Base-by-base conservation (phyloP, 441 rosid genomes). In the Arabidopsis hybrid region DNA sequence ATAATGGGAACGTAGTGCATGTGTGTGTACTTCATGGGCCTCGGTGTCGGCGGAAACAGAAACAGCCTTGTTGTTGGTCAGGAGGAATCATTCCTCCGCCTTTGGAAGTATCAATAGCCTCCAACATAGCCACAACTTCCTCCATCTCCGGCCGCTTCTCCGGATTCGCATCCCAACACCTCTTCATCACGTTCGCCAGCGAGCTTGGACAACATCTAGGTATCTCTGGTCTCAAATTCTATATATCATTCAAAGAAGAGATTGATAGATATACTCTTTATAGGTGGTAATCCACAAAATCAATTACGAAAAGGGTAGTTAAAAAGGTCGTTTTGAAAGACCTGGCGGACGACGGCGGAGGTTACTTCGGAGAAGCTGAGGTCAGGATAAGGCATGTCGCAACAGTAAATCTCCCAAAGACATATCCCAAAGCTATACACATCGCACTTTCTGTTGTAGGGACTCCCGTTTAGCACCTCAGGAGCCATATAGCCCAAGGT, bases 401-500 rank as follows among this genome's bases (percentile, higher is more conserved):
- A 89, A 60, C 94, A 89, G 81, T 89, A 89, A 64, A 87, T 89
- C 84, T 89, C 91, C 94, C 94, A 89, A 49, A 89, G 78, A 75
- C 94, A 89, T 71, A 89, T 89, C 11, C 94, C 90, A 5, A 89
- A 89, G 77, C 94, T 87, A 73, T 89, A 89, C 38, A 89, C 94
- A 74, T 89, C 91, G 50, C 94, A 89, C 70, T 86, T 89, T 78
- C 91, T 80, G 69, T 89, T 85, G 79, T 89, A 87, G 1, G 94
- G 81, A 34, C 61, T 87, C 75, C 94, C 94, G 58, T 89, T 85
- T 67, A 89, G 81, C 67, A 89, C 94, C 89, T 89, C 94, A 13
- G 94, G 94, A 73, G 94, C 94, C 91, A 89, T 87, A 85, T 89
- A 89, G 60, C 91, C 94, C 53, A 89, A 87, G 26, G 94, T 89